Base-by-base conservation (phyloP, 257 asterid species). In the Verbena officinalis region DNA sequence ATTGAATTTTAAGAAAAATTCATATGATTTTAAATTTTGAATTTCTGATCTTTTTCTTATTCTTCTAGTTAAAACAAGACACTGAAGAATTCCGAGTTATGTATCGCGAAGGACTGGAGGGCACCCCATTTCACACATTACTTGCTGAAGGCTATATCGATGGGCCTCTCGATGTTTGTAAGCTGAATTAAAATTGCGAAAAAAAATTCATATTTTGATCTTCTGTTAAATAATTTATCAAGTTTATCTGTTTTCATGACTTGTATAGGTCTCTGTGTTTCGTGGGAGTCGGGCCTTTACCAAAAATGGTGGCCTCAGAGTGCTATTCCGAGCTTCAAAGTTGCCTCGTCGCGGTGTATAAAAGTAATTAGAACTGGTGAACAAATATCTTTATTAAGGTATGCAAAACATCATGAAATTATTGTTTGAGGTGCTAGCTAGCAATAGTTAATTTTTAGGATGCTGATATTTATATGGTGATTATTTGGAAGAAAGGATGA, bases 281-380 rank as follows among this genome's bases (percentile, higher is more conserved):
- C 95, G 24, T 83, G 83, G 74, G 91, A 86, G 75, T 71, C 85
- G 16, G 64, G 69, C 45, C 81, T 86, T 33, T 86, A 75, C 34
- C 60, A 30, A 13, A 82, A 84, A 74, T 86, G 95, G 95, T 86
- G 91, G 95, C 95, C 95, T 40, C 95, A 83, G 61, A 77, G 75
- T 57, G 23, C 65, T 4, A 33, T 86, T 69, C 95, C 95, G 59
- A 73, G 73, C 59, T 86, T 86, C 77, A 77, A 69, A 73, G 61
- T 86, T 13, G 56, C 69, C 19, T 63, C 82, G 9, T 81, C 88
- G 4, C 58, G 58, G n/a, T 77, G 95, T 51, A 54, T 86, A 74
- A 77, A 83, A 54, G 79, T 76, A 61, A 57, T 83, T 67, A 73
- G 91, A 75, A 69, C 49, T n/a, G 85, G 86, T 59, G 95, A 86